A percentile compares a stretch with the other conserved stretches of the same genome.
Evolutionary conservation across 768 basidiomycete genomes (phyloP).

Genomic region (Brasilioporus rufonigricans): DNA sequence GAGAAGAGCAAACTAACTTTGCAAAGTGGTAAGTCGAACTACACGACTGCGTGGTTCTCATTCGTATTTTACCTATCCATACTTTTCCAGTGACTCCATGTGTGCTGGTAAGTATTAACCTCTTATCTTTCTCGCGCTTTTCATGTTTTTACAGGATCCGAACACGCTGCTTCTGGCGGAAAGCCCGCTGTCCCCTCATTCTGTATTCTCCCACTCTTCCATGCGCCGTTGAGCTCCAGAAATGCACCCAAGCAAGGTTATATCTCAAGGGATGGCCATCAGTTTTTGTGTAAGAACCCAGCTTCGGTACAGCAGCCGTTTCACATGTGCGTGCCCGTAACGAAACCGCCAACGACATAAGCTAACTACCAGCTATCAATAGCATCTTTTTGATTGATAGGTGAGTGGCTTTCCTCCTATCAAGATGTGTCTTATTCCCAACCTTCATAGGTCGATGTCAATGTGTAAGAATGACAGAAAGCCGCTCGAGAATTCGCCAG

Average conservation of each 20-base stretch:
- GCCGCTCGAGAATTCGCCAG: constrained; percentile 41
- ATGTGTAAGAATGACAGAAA: constrained; percentile 42
- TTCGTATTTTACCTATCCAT: not conserved
- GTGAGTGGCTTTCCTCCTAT: not conserved
- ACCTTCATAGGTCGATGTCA: constrained; percentile 43
- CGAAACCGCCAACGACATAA: not conserved
- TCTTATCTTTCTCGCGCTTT: not conserved
- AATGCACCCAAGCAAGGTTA: constrained; percentile 37
- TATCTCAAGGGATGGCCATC: constrained; percentile 55
- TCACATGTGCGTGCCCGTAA: constrained; percentile 49
- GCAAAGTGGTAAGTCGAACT: constrained; percentile 43
- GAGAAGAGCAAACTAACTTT: constrained; percentile 54
- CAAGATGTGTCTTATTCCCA: not conserved
- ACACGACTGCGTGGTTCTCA: too few species aligned
- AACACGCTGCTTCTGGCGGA: constrained; percentile 42
- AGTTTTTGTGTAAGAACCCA: constrained; percentile 53
- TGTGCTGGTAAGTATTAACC: constrained; percentile 39
- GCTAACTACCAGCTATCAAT: not conserved
- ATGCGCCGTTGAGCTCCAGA: constrained; percentile 32
- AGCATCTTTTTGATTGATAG: constrained; percentile 24
- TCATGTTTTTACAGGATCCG: constrained; percentile 37
- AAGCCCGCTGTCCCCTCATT: constrained; percentile 46
- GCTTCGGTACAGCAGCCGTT: constrained; percentile 46
- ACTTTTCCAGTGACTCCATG: constrained; percentile 44
- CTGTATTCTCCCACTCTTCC: constrained; percentile 56